Evolutionary conservation across 2,329 filamentous ascomycete genomes (phyloP).

Genomic region (Cylindrodendrum hubeiense): DNA sequence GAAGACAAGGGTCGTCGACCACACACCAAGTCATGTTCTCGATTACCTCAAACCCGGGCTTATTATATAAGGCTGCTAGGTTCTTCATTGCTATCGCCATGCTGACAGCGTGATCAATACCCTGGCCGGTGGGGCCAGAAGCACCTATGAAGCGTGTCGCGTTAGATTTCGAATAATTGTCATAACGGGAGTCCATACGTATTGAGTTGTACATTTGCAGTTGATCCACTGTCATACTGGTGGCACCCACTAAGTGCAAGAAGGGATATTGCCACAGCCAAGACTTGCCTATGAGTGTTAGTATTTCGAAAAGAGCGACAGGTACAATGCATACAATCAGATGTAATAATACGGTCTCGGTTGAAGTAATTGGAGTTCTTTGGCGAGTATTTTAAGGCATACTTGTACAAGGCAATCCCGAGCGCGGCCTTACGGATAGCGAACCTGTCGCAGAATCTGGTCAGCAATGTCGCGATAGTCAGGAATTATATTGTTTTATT

Average conservation of each 20-base stretch:
- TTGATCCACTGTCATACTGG: too few species aligned
- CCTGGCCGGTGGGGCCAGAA: constrained; percentile 66
- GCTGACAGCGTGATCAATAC: constrained; percentile 66
- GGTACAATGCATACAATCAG: constrained; percentile 55
- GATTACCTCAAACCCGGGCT: constrained; percentile 57
- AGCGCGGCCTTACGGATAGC: constrained; percentile 5
- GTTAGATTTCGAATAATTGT: too few species aligned
- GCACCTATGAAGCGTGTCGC: constrained; percentile 59
- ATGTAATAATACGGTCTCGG: constrained; percentile 12
- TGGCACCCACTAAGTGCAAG: background rate
- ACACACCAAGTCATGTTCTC: constrained; percentile 63
- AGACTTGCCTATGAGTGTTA: too few species aligned
- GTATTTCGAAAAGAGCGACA: too few species aligned
- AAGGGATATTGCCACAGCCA: constrained; percentile 47
- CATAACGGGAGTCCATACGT: too few species aligned
- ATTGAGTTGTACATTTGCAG: background rate
- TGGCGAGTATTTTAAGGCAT: constrained; percentile 7
- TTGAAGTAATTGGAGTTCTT: constrained; percentile 12
- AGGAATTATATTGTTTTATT: too few species aligned
- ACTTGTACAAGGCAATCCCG: constrained; percentile 14
- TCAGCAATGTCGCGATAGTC: too few species aligned
- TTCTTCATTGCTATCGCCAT: constrained; percentile 65
- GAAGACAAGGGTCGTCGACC: constrained; percentile 64
- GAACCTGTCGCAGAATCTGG: background rate
- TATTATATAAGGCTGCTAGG: constrained; percentile 61